phyloP scores from a whole-genome alignment of 805 yeast genomes.

The Yarrowia divulgata region DNA sequence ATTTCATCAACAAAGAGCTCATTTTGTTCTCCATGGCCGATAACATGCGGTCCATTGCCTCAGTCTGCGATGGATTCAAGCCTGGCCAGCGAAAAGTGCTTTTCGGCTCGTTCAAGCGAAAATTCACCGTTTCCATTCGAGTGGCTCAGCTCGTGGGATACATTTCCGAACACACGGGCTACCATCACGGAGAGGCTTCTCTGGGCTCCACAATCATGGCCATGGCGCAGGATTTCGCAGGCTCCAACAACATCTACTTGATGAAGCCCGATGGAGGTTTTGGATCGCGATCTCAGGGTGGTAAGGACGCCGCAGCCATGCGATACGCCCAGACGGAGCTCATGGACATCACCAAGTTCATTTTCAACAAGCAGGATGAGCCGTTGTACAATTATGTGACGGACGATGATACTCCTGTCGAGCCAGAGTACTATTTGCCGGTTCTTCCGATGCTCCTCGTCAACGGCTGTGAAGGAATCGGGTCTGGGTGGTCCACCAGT shows the following conservation, averaged over 20 bases:
- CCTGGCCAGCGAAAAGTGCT: conserved; percentile 97
- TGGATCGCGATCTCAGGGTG: conserved; percentile 96
- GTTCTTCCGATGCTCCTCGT: conserved; percentile 94
- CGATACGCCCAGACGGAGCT: conserved; percentile 94
- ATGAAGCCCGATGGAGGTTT: conserved; percentile 92
- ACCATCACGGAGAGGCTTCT: conserved; percentile 94
- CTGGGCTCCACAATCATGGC: conserved; percentile 90
- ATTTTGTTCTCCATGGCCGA: conserved; percentile 97
- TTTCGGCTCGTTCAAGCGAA: conserved; percentile 85
- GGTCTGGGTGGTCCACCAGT: conserved; percentile 97
- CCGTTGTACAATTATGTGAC: conserved; percentile 78
- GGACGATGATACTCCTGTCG: conserved; percentile 93
- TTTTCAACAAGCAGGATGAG: conserved; percentile 82
- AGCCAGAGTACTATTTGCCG: conserved; percentile 95
- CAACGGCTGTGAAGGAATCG: conserved; percentile 97
- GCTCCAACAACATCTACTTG: conserved; percentile 85
- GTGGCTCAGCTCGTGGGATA: conserved; percentile 92
- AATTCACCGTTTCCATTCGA: conserved; percentile 76
- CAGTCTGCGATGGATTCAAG: conserved; percentile 91
- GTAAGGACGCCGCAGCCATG: conserved; percentile 98
- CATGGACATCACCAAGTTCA: conserved; percentile 71
- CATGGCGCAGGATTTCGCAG: conserved; percentile 93
- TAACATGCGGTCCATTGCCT: conserved; percentile 93
- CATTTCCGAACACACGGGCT: conserved; percentile 85
- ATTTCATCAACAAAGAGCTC: conserved; percentile 92